These are phyloP conservation scores for Mucor saturninus DNA, from an alignment of 371 early-diverging fungal species.

Conservation along the genomic window DNA sequence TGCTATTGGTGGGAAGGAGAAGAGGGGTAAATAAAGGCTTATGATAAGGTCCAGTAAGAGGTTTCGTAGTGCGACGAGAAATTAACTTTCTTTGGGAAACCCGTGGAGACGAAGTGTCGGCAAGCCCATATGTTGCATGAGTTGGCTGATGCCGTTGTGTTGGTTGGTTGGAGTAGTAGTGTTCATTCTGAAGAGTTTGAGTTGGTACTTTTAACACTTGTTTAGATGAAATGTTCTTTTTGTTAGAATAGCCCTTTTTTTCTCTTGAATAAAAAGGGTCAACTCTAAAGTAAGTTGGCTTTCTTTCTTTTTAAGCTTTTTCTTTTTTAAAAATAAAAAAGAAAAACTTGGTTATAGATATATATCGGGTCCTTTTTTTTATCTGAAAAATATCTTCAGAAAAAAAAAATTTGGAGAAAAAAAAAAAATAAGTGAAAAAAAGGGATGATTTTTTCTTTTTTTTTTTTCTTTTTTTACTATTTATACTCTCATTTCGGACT, in stretches of 20 bases:
- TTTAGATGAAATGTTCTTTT: constrained; percentile 23
- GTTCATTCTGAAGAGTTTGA: constrained; percentile 14
- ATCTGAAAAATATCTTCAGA: too few species aligned
- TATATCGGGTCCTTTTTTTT: neutral
- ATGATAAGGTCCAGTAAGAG: neutral
- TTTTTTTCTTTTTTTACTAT: neutral
- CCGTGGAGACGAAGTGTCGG: too few species aligned
- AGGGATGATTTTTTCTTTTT: neutral
- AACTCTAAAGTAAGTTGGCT: constrained; percentile 6
- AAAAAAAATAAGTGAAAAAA: neutral
- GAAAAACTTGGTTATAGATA: too few species aligned
- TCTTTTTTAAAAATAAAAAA: neutral
- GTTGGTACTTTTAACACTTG: constrained; percentile 13
- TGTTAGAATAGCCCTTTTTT: constrained; percentile 9
- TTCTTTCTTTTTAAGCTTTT: neutral
- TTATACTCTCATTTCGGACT: neutral
- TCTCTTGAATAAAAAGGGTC: constrained; percentile 12
- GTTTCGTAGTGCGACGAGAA: neutral
- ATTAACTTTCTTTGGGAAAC: too few species aligned
- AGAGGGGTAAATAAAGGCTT: constrained; percentile 13
- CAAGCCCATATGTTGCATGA: too few species aligned
- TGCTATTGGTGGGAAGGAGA: neutral
- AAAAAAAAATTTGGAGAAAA: neutral
- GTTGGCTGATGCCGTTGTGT: neutral
- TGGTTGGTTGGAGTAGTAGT: constrained; percentile 4